Percentiles rank a stretch among this genome's conserved stretches.
phyloP scores from a whole-genome alignment of 139 green algal genomes.

The Asterochloris erici region DNA sequence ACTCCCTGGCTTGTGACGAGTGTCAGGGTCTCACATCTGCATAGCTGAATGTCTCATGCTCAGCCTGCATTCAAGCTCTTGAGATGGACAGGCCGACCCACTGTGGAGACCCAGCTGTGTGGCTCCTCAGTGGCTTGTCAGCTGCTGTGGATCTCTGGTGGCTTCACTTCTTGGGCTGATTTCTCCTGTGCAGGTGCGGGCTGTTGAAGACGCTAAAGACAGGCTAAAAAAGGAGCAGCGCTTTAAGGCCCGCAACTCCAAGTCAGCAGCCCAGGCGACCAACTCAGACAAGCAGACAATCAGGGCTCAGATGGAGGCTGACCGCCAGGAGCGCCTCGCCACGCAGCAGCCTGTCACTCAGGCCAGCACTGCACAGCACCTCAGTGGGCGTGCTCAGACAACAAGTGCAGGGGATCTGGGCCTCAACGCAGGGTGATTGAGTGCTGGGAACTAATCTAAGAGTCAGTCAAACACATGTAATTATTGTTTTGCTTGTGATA shows the following conservation, averaged over 20 bases:
- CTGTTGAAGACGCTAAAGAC: slow-evolving; percentile 40
- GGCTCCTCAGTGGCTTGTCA: neutral
- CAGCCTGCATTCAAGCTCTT: too few relatives aligned
- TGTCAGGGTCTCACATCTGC: too few relatives aligned
- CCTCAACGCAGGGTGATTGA: neutral
- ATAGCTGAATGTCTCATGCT: too few relatives aligned
- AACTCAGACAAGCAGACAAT: slow-evolving; percentile 13
- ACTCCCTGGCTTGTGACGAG: too few relatives aligned
- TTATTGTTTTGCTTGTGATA: too few relatives aligned
- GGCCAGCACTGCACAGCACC: slow-evolving; percentile 9
- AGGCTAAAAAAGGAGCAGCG: slow-evolving; percentile 24
- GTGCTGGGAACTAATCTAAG: too few relatives aligned
- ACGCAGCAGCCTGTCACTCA: slow-evolving; percentile 15
- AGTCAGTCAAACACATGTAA: too few relatives aligned
- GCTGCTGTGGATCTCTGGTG: neutral
- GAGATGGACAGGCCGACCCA: too few relatives aligned
- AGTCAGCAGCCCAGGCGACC: slow-evolving; percentile 6
- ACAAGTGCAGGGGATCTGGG: neutral
- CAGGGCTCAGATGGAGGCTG: slow-evolving; percentile 28
- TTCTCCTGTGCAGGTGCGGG: slow-evolving; percentile 22
- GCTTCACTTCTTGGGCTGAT: neutral
- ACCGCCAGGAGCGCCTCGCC: slow-evolving; percentile 26
- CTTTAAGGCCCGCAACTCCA: slow-evolving; percentile 2
- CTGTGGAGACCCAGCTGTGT: neutral
- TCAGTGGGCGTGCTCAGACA: neutral